Percentiles rank a stretch among this genome's conserved stretches.
Evolutionary conservation across 306 rosid genomes (phyloP).

Genomic region (Acacia melanoxylon): DNA sequence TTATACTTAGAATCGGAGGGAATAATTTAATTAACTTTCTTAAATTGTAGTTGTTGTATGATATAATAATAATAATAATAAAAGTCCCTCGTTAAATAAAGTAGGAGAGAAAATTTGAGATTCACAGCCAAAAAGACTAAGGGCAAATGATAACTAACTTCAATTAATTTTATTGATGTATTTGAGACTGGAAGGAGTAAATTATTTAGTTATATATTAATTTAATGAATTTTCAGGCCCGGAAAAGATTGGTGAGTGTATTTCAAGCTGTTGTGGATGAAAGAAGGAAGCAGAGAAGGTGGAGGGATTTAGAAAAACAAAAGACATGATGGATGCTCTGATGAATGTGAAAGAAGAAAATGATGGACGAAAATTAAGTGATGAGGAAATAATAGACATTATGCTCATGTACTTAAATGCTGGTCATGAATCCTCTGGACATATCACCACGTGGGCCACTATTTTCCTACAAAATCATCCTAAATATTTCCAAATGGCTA

Average conservation of each 20-base stretch:
- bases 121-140: no score
- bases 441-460: slow-evolving; percentile 78
- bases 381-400: slow-evolving; percentile 79
- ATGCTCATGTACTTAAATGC: slow-evolving; percentile 88
- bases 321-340: slow-evolving; percentile 1
- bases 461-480: slow-evolving; percentile 53
- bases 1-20: no score
- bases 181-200: no score
- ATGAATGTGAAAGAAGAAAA: slow-evolving; percentile 68
- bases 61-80: no score
- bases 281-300: neutral
- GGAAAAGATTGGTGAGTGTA: neutral
- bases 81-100: no score
- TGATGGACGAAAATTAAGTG: slow-evolving; percentile 59
- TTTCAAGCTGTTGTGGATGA: neutral
- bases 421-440: slow-evolving; percentile 94
- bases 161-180: no score
- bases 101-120: no score
- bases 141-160: no score
- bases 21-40: no score
- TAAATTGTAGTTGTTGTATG: no score
- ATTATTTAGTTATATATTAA: no score
- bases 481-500: slow-evolving; percentile 58
- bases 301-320: neutral
- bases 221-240: neutral